Conservation (phyloP, 2,329 filamentous ascomycete genomes). For the Escovopsis sp. region DNA sequence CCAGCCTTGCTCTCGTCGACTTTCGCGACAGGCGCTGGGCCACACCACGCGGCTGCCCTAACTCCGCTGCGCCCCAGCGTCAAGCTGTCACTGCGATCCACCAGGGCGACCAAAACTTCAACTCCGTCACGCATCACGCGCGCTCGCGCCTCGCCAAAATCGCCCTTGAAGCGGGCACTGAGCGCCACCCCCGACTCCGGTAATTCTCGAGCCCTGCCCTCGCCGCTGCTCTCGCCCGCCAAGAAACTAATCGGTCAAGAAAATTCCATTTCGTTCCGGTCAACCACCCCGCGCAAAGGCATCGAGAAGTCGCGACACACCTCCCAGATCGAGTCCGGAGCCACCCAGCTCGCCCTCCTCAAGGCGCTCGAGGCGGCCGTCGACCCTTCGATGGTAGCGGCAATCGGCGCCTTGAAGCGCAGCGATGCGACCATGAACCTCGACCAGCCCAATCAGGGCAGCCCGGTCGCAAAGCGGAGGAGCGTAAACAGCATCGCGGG, state of each 20-base stretch:
- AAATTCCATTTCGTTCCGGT: conserved; percentile 26
- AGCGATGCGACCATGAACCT: conserved; percentile 82
- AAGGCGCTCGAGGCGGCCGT: conserved; percentile 33
- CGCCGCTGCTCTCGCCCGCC: conserved; percentile 24
- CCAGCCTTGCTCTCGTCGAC: conserved; percentile 17
- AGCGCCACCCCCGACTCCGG: conserved; percentile 55
- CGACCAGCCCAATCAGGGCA: conserved; percentile 63
- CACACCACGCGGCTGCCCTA: conserved; percentile 35
- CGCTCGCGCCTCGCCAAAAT: conserved; percentile 59
- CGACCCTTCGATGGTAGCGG: conserved; percentile 18
- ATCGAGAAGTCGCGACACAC: conserved; percentile 38
- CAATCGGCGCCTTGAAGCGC: conserved; percentile 75
- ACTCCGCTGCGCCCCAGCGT: conserved; percentile 53
- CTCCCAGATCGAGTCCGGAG: conserved; percentile 41
- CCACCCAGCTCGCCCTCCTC: conserved; percentile 34
- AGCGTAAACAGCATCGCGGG: conserved; percentile 67
- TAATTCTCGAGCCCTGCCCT: conserved; percentile 42
- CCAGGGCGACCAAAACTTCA: conserved; percentile 43
- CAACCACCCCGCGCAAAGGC: conserved; percentile 9
- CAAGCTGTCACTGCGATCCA: conserved; percentile 51
- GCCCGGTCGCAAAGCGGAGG: conserved; percentile 79
- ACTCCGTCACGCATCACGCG: conserved; percentile 35
- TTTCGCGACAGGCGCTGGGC: conserved; percentile 14
- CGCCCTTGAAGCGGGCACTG: conserved; percentile 66
- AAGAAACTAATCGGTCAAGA: conserved; percentile 27